Conservation (phyloP, 108 stramenopile species). For the Discostella stelligeroides region DNA sequence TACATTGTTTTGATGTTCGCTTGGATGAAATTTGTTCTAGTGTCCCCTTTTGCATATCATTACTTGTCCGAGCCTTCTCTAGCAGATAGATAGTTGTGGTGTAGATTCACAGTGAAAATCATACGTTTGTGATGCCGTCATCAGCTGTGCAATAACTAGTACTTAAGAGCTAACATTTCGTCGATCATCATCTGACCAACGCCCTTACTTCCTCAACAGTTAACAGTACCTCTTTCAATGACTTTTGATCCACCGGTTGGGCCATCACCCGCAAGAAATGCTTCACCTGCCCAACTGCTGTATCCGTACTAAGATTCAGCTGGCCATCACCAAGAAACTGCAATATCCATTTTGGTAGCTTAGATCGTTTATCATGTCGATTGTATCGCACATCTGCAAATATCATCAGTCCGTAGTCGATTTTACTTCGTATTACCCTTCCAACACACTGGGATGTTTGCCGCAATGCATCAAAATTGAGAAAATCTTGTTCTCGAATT, state of each 20-base stretch:
- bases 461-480: constrained; percentile 96
- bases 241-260: constrained; percentile 92
- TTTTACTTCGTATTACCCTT: constrained; percentile 94
- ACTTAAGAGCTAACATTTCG: too few species aligned
- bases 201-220: constrained; percentile 78
- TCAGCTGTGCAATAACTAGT: too few species aligned
- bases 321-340: constrained; percentile 92
- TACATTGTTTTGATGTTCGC: too few species aligned
- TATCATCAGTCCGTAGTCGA: constrained; percentile 96
- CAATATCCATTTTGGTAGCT: constrained; percentile 96
- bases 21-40: too few species aligned
- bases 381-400: constrained; percentile 93
- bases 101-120: too few species aligned
- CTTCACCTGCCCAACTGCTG: constrained; percentile 78
- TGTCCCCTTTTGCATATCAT: too few species aligned
- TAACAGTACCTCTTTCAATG: constrained; percentile 82
- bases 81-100: too few species aligned
- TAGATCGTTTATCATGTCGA: constrained; percentile 93
- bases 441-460: constrained; percentile 96
- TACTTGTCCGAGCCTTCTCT: too few species aligned
- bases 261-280: constrained; percentile 93
- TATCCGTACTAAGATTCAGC: constrained; percentile 92
- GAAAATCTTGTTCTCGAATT: constrained; percentile 95
- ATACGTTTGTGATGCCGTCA: too few species aligned
- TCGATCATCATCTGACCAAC: neutral